Conservation (phyloP, 176 grass and related monocot genomes). For the Pontederia crassipes region DNA sequence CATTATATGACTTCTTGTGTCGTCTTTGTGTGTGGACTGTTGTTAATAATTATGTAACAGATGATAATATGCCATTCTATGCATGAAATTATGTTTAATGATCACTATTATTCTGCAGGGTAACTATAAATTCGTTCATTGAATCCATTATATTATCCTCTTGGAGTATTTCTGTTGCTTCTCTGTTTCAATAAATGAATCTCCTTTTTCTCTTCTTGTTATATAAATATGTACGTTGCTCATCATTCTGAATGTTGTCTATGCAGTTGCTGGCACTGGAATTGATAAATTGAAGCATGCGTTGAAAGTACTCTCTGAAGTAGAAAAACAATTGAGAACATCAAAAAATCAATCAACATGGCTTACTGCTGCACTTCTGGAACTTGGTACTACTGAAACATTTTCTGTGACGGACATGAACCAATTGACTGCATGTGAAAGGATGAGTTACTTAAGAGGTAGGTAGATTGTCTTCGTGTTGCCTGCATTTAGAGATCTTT, state of each 20-base stretch:
- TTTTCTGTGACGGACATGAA: constrained; percentile 34
- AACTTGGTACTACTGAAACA: constrained; percentile 77
- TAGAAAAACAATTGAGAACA: constrained; percentile 85
- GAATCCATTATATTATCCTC: too few relatives aligned
- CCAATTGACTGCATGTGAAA: constrained; percentile 41
- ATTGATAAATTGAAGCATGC: constrained; percentile 62
- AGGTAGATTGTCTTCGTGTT: not conserved
- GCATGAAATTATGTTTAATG: too few relatives aligned
- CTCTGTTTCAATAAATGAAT: too few relatives aligned
- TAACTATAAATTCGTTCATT: too few relatives aligned
- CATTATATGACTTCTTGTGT: too few relatives aligned
- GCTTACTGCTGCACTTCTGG: constrained; percentile 85
- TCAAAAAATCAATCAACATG: constrained; percentile 84
- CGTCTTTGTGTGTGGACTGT: too few relatives aligned
- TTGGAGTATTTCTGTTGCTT: too few relatives aligned
- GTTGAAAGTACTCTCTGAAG: constrained; percentile 93
- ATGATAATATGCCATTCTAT: too few relatives aligned
- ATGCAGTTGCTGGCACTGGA: constrained; percentile 51
- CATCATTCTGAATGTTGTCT: not conserved
- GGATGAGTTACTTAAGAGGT: constrained; percentile 29
- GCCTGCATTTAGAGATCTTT: not conserved
- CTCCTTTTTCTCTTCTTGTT: not conserved
- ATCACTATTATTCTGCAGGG: too few relatives aligned
- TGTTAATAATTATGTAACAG: too few relatives aligned
- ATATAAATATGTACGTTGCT: constrained; percentile 10